Percentiles rank a stretch among this genome's conserved stretches.
Evolutionary conservation across 2,329 filamentous ascomycete genomes (phyloP).

Genomic region (Diaporthe aspalathi): DNA sequence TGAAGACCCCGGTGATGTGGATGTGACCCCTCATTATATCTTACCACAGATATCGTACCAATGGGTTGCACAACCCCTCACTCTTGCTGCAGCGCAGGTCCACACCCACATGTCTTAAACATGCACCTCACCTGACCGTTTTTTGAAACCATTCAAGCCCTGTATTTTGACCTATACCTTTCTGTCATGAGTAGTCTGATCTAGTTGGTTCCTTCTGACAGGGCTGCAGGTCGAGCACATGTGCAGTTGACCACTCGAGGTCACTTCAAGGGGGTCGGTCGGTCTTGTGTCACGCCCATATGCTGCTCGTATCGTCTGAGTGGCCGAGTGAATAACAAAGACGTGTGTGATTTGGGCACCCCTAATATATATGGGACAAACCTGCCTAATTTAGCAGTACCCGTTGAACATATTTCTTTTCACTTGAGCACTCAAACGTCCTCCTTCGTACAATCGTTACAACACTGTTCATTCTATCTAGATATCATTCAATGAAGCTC

Average conservation of each 20-base stretch:
- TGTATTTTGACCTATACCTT: neutral
- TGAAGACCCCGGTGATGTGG: neutral
- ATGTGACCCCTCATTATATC: neutral
- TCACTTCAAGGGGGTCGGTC: neutral
- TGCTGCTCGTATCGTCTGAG: neutral
- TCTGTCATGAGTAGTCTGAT: neutral
- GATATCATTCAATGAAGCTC: neutral
- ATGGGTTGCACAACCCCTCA: too few species aligned
- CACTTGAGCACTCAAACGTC: neutral
- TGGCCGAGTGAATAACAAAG: neutral
- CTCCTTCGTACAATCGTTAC: conserved; percentile 1
- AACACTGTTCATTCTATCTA: neutral
- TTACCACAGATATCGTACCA: neutral
- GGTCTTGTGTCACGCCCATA: neutral
- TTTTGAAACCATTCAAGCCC: neutral
- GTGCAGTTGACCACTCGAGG: neutral
- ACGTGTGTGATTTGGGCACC: neutral
- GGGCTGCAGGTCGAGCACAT: neutral
- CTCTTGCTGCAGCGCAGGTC: too few species aligned
- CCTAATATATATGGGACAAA: neutral
- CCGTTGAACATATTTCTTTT: neutral
- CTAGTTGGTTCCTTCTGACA: too few species aligned
- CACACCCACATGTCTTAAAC: neutral
- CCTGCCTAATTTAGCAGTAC: neutral
- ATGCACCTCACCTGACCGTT: neutral